Conservation (phyloP, 1,139 yeast species). For the Scheffersomyces quercinus region DNA sequence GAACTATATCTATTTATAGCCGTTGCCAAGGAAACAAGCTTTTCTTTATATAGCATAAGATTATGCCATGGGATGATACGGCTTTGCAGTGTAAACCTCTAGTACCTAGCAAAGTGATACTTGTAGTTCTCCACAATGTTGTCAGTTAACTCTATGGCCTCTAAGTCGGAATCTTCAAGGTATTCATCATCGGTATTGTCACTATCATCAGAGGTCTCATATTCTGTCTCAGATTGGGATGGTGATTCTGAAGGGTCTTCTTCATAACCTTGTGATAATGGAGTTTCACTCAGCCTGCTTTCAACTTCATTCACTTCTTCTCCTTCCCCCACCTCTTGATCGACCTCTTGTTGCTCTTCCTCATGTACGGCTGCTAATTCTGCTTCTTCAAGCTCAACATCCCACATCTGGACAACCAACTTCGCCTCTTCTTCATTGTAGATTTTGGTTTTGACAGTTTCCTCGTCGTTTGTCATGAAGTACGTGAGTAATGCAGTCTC, state of each 20-base stretch:
- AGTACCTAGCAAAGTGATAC: no score
- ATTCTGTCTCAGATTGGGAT: neutral
- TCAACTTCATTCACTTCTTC: neutral
- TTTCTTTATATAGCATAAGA: no score
- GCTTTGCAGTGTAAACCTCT: no score
- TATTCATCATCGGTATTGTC: no score
- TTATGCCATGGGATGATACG: no score
- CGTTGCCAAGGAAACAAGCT: no score
- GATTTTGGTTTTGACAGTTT: constrained; percentile 4
- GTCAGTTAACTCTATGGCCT: no score
- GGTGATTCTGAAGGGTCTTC: neutral
- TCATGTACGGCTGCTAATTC: constrained; percentile 1
- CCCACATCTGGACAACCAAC: constrained; percentile 14
- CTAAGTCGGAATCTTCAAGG: no score
- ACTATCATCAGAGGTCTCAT: neutral
- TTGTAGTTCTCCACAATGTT: no score
- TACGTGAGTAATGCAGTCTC: constrained; percentile 21
- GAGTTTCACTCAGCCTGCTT: no score
- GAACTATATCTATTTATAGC: no score
- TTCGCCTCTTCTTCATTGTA: constrained; percentile 11
- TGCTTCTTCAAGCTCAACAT: constrained; percentile 7
- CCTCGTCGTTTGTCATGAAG: constrained; percentile 8
- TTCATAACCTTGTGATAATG: neutral
- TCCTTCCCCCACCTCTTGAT: constrained; percentile 1
- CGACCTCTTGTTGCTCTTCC: neutral